Base-by-base conservation (phyloP, 1,284 basidiomycete species). In the Rhodotorula sp. region DNA sequence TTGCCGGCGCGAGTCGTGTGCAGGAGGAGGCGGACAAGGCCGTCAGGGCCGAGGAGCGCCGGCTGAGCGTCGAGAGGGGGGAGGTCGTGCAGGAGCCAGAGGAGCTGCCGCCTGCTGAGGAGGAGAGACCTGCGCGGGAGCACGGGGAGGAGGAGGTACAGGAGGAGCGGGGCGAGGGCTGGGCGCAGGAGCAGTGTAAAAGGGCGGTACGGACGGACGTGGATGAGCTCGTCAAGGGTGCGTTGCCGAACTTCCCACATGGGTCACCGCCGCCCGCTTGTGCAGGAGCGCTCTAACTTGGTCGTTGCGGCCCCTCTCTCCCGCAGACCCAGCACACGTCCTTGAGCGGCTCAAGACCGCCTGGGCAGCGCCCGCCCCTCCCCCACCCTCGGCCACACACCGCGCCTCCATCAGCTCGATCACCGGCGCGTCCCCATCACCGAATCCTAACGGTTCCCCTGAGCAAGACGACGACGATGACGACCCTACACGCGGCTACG, bases 141-240 rank as follows among this genome's bases (percentile, higher is more conserved):
- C n/a, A 19, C 6, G 36, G 1, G 1, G 48, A 32, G 34, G 22
- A 55, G 50, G 39, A 36, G 10, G 54, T 44, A 21, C 7, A 58
- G 51, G 60, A 64, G 48, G 61, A 44, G 34, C 22, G 32, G 7
- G 44, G 44, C 25, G 61, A 29, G 27, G 32, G 29, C 2, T 56
- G 41, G 10, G 59, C 57, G 41, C 63, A 83, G 81, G 83, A 83
- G 29, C 78, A 72, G 81, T 84, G 79, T 80, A 85, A 76, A 83
- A 85, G 84, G 59, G 80, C 80, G 4, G 70, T 92, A 64, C 86
- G 89, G 72, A 80, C 84, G n/a, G 88, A 92, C 79, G 86, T 86
- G 3, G 86, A 88, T 51, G 88, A 89, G 67, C 88, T 93, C 73
- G 85, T 91, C 67, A 85, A 86, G 78, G 91, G 90, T 91, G 84